Conservation (phyloP, 1,284 basidiomycete species). For the Rugosomyces carneus region DNA sequence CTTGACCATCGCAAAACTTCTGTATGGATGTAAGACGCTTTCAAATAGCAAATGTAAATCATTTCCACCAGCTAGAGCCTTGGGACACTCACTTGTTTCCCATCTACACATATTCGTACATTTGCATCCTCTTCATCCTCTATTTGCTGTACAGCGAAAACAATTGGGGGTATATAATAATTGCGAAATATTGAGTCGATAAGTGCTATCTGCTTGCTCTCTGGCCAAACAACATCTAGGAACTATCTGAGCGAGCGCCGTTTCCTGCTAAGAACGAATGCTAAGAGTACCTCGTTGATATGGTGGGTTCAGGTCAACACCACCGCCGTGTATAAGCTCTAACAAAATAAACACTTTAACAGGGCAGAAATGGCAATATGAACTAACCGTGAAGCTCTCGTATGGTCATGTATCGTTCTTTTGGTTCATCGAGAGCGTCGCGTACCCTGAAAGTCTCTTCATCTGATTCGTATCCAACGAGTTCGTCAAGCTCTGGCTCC, state of each 20-base stretch:
- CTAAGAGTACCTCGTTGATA: slow-evolving; percentile 59
- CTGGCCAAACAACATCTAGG: slow-evolving; percentile 68
- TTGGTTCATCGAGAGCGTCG: slow-evolving; percentile 31
- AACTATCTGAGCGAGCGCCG: not conserved
- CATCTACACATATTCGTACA: slow-evolving; percentile 64
- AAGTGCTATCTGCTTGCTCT: slow-evolving; percentile 61
- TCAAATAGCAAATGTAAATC: slow-evolving; percentile 1
- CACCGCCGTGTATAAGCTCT: slow-evolving; percentile 60
- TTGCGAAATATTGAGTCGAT: slow-evolving; percentile 73
- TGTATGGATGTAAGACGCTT: slow-evolving; percentile 63
- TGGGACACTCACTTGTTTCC: slow-evolving; percentile 50
- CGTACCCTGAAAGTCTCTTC: slow-evolving; percentile 43
- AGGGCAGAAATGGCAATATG: slow-evolving; percentile 1
- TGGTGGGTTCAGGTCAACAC: slow-evolving; percentile 57
- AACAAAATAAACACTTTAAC: slow-evolving; percentile 1
- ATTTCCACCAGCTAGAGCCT: not conserved
- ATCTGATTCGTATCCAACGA: slow-evolving; percentile 35
- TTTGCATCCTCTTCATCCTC: slow-evolving; percentile 41
- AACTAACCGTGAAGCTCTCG: slow-evolving; percentile 48
- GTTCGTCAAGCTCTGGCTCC: slow-evolving; percentile 43
- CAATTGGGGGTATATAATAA: slow-evolving; percentile 68
- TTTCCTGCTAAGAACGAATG: not conserved
- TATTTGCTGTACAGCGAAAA: slow-evolving; percentile 53
- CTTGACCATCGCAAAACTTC: slow-evolving; percentile 65
- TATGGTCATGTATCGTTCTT: slow-evolving; percentile 29